Percentiles rank a stretch among this genome's conserved stretches.
These are phyloP conservation scores for Fraxinus greggii DNA, from an alignment of 305 asterid species.

Conservation along the genomic window DNA sequence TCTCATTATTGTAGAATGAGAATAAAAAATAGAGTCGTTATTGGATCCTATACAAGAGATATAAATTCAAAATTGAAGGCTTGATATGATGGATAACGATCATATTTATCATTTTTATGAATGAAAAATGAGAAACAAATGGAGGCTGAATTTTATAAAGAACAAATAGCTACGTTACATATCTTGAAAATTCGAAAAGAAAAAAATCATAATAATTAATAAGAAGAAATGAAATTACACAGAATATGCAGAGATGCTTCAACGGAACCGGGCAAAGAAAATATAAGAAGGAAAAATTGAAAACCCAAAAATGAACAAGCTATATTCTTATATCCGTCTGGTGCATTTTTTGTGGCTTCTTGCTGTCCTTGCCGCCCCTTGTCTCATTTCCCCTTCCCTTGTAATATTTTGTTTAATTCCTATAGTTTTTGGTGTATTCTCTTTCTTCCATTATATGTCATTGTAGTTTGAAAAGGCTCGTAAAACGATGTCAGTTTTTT, in stretches of 20 bases:
- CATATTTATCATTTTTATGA: too few relatives aligned
- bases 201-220: too few relatives aligned
- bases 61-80: too few relatives aligned
- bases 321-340: conserved; percentile 27
- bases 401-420: background rate
- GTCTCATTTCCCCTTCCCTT: conserved; percentile 8
- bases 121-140: too few relatives aligned
- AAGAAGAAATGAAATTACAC: background rate
- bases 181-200: background rate
- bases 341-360: conserved; percentile 26
- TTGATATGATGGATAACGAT: too few relatives aligned
- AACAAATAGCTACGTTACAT: background rate
- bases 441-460: conserved; percentile 27
- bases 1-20: too few relatives aligned
- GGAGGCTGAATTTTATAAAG: background rate
- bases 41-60: too few relatives aligned
- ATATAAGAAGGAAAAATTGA: background rate
- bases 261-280: background rate
- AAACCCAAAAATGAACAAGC: conserved; percentile 27
- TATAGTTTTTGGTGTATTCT: background rate
- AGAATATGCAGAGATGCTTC: background rate
- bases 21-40: too few relatives aligned
- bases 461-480: background rate
- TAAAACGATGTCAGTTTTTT: background rate
- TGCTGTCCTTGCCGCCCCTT: conserved; percentile 18